Conservation (phyloP, 495 filamentous ascomycete species). For the Aspergillus avenaceus region DNA sequence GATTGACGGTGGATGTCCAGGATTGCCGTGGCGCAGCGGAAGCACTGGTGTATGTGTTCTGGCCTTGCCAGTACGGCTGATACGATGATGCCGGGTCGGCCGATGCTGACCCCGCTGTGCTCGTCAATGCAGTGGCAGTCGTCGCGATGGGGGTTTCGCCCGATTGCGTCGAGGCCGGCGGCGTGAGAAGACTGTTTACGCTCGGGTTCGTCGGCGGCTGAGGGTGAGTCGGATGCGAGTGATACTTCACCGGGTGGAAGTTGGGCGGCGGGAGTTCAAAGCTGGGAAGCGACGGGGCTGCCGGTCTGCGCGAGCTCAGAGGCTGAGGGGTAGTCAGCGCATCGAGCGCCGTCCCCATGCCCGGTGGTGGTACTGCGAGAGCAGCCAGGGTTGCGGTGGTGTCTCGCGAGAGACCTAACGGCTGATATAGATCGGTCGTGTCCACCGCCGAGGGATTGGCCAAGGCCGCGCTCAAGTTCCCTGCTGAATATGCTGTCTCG, state of each 20-base stretch:
- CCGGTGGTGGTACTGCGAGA: conserved; percentile 38
- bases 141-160: conserved; percentile 44
- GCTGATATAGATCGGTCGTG: conserved; percentile 34
- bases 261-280: conserved; percentile 60
- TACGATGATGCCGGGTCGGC: conserved; percentile 38
- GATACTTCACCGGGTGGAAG: conserved; percentile 41
- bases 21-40: conserved; percentile 42
- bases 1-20: conserved; percentile 39
- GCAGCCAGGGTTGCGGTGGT: conserved; percentile 39
- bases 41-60: conserved; percentile 48
- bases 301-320: conserved; percentile 57
- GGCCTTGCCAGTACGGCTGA: conserved; percentile 42
- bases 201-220: conserved; percentile 47
- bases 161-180: conserved; percentile 56
- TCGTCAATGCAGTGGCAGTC: conserved; percentile 42
- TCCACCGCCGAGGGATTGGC: conserved; percentile 29
- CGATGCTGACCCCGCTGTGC: conserved; percentile 7
- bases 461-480: conserved; percentile 13
- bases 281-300: conserved; percentile 54
- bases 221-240: conserved; percentile 28
- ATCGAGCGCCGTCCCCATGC: conserved; percentile 45
- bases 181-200: conserved; percentile 59
- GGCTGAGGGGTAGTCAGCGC: conserved; percentile 35
- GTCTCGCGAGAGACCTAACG: conserved; percentile 20
- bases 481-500: conserved; percentile 21